phyloP scores from a whole-genome alignment of 2,329 filamentous ascomycete genomes.

The Didymella lethalis region DNA sequence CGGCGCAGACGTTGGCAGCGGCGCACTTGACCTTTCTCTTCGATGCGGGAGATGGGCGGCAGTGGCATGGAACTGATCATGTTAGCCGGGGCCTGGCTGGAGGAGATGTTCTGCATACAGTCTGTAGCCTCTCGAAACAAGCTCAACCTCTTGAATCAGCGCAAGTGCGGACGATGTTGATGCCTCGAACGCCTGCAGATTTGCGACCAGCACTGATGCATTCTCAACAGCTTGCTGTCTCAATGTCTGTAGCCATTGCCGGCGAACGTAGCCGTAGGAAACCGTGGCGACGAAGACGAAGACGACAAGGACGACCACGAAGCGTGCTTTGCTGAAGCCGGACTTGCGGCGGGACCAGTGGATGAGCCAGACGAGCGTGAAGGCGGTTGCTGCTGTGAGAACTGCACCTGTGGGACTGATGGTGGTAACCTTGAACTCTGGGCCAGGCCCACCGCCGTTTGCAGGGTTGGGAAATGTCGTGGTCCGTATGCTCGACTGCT shows the following conservation, averaged over 20 bases:
- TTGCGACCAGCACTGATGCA: slow-evolving; percentile 72
- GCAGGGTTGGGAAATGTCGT: slow-evolving; percentile 40
- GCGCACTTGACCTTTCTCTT: slow-evolving; percentile 79
- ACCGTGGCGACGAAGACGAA: slow-evolving; percentile 63
- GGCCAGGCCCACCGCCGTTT: slow-evolving; percentile 31
- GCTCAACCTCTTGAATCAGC: slow-evolving; percentile 92
- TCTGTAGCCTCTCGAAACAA: slow-evolving; percentile 89
- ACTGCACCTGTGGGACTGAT: slow-evolving; percentile 71
- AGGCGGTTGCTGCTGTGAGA: slow-evolving; percentile 69
- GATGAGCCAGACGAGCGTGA: slow-evolving; percentile 70
- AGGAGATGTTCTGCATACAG: slow-evolving; percentile 63
- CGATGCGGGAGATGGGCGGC: slow-evolving; percentile 89
- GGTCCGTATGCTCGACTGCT: slow-evolving; percentile 55
- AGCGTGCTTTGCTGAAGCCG: slow-evolving; percentile 64
- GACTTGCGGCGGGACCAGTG: slow-evolving; percentile 71
- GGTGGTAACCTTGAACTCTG: slow-evolving; percentile 52
- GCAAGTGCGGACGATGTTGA: slow-evolving; percentile 77
- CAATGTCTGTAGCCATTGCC: slow-evolving; percentile 83
- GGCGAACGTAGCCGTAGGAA: slow-evolving; percentile 75
- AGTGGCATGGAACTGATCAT: slow-evolving; percentile 77
- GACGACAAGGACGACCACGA: slow-evolving; percentile 56
- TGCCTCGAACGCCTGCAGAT: slow-evolving; percentile 82
- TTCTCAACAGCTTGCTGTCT: slow-evolving; percentile 76
- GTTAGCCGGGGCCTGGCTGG: background rate
- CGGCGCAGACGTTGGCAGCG: slow-evolving; percentile 83